Evolutionary conservation across 2,329 filamentous ascomycete species (phyloP).

Genomic region (Claviceps pusilla): DNA sequence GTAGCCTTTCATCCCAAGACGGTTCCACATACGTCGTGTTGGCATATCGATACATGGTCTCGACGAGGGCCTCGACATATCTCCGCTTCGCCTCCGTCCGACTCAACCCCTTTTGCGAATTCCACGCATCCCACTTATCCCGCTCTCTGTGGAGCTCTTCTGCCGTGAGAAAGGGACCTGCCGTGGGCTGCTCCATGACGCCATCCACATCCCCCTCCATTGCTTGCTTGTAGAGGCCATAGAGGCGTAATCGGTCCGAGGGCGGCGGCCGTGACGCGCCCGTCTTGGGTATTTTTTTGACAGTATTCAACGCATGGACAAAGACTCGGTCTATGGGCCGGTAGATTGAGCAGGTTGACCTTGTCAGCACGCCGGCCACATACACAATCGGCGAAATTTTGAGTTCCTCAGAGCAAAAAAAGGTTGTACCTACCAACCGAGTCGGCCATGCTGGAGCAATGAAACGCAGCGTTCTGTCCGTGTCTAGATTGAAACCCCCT

Average conservation of each 20-base stretch:
- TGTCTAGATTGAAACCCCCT: background rate
- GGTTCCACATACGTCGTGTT: conserved; percentile 51
- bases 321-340: conserved; percentile 72
- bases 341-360: background rate
- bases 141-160: conserved; percentile 45
- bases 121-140: conserved; percentile 89
- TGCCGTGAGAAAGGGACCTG: conserved; percentile 28
- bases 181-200: conserved; percentile 70
- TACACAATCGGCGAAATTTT: no score
- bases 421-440: conserved; percentile 20
- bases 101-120: conserved; percentile 65
- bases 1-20: background rate
- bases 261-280: conserved; percentile 80
- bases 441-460: conserved; percentile 18
- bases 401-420: background rate
- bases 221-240: conserved; percentile 96
- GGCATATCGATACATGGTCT: conserved; percentile 93
- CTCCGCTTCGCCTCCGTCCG: conserved; percentile 86
- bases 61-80: conserved; percentile 87
- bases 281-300: conserved; percentile 92
- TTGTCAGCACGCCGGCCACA: conserved; percentile 2
- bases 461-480: background rate
- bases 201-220: conserved; percentile 97
- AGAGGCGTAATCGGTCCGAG: conserved; percentile 72
- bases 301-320: conserved; percentile 94